Evolutionary conservation across 495 filamentous ascomycete genomes (phyloP).

Genomic region (Penicillium tannophilum): DNA sequence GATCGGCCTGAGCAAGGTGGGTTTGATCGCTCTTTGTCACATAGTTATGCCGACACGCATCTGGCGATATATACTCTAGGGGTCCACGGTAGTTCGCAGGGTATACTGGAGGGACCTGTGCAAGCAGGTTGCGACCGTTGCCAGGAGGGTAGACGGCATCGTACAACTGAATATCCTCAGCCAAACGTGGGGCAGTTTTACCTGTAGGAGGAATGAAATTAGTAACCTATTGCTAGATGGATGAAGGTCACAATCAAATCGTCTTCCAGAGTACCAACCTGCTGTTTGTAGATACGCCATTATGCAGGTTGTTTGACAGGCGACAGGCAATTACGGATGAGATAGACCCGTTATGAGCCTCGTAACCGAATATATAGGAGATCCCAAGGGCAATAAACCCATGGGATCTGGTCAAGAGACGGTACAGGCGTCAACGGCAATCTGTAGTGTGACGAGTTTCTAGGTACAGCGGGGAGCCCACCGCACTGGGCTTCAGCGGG

Average conservation of each 20-base stretch:
- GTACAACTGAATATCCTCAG: conserved; percentile 58
- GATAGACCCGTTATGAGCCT: neutral
- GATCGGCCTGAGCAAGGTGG: conserved; percentile 41
- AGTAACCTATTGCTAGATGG: conserved; percentile 3
- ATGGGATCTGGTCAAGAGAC: conserved; percentile 7
- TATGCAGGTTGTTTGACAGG: neutral
- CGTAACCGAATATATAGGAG: conserved; percentile 11
- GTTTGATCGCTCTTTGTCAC: conserved; percentile 56
- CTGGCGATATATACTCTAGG: conserved; percentile 35
- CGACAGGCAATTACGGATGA: neutral
- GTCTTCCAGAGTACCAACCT: conserved; percentile 29
- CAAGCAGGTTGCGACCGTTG: conserved; percentile 55
- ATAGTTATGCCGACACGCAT: conserved; percentile 59
- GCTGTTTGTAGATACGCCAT: conserved; percentile 27
- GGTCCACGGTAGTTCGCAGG: conserved; percentile 32
- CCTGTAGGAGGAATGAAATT: conserved; percentile 37
- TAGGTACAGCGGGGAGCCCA: conserved; percentile 35
- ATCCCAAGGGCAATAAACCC: conserved; percentile 10
- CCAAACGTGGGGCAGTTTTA: conserved; percentile 63
- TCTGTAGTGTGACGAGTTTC: conserved; percentile 15
- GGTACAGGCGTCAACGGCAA: conserved; percentile 5
- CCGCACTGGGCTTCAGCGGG: conserved; percentile 25
- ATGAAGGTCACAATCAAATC: neutral
- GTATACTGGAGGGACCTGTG: conserved; percentile 51
- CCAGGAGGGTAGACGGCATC: conserved; percentile 53